Base-by-base conservation (phyloP, 2,329 filamentous ascomycete species). In the Phaeomoniella chlamydospora region DNA sequence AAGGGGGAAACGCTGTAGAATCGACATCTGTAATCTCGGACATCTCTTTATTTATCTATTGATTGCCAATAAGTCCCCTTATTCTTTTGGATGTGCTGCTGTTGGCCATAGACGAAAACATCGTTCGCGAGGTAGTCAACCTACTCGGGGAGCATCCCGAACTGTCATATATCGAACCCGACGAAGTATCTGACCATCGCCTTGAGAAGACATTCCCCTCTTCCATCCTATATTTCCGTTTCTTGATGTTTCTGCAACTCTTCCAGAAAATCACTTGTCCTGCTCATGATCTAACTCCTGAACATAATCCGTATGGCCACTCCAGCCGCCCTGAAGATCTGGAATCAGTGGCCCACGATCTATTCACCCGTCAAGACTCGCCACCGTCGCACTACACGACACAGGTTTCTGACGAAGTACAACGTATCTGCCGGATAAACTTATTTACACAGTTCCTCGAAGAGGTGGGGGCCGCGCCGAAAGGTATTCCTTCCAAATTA, bases 161-260 rank as follows among this genome's bases (percentile, higher is more conserved):
- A 42, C 56, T 70, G 1, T 53, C 55, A 4, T 68, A 64, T 43
- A 43, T 68, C 3, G 66, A 70, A 40, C 46, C 55, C 1, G 49
- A 55, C 15, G 40, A 37, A 0, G 42, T 62, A 12, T 68, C 64
- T 2, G 39, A 52, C 1, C 68, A 70, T 43, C 64, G 66, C 6
- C 54, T 70, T 1, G 40, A 53, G 32, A 57, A 58, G 42, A 69
- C 64, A 0, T 70, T 67, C 44, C 46, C 57, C 11, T 65, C 59
- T 11, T 60, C 55, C 14, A 54, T 50, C 17, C 67, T 62, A 1
- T 66, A 62, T 0, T 70, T 70, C 45, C 59, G 64, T 2, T 56
- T 69, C 3, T 54, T 70, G 16, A 70, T 70, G 65, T 68, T 71
- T 50, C 58, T 62, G 6, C 64, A 65, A 38, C 53, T 70, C 11